A percentile compares a stretch with the other conserved stretches of the same genome.
Conservation (phyloP, 208 protist genomes). For the Trypanosoma theileri region DNA sequence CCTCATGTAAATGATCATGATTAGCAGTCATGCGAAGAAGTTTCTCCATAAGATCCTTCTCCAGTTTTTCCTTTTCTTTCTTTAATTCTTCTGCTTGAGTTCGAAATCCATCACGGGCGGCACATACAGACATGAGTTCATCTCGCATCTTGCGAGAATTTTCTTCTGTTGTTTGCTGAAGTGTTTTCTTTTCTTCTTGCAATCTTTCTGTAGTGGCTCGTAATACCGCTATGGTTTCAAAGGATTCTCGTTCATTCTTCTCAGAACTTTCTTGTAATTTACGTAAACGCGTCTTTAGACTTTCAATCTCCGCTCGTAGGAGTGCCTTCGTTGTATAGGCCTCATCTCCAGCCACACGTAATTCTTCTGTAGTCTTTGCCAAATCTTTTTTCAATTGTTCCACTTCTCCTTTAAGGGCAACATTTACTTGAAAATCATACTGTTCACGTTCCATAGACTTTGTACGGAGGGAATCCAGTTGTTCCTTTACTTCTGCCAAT, state of each 20-base stretch:
- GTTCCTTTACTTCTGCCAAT: slow-evolving; percentile 40
- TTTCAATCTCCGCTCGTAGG: slow-evolving; percentile 73
- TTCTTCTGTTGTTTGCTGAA: slow-evolving; percentile 31
- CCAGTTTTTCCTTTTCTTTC: slow-evolving; percentile 33
- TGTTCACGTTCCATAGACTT: slow-evolving; percentile 63
- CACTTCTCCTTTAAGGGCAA: slow-evolving; percentile 67
- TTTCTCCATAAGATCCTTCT: slow-evolving; percentile 71
- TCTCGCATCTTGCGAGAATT: slow-evolving; percentile 28
- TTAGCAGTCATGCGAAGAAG: slow-evolving; percentile 76
- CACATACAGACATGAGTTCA: slow-evolving; percentile 26
- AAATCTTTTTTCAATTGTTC: slow-evolving; percentile 73
- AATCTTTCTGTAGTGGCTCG: slow-evolving; percentile 53
- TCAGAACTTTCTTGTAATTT: slow-evolving; percentile 74
- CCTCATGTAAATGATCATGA: slow-evolving; percentile 55
- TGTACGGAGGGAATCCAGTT: slow-evolving; percentile 21
- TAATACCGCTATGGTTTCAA: slow-evolving; percentile 74
- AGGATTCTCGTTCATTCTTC: slow-evolving; percentile 69
- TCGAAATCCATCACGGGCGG: slow-evolving; percentile 31
- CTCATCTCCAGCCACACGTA: slow-evolving; percentile 48
- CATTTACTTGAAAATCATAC: slow-evolving; percentile 74
- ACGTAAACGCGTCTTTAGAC: slow-evolving; percentile 68
- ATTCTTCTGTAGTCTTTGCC: slow-evolving; percentile 44
- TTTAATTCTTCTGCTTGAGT: slow-evolving; percentile 36
- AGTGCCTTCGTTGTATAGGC: slow-evolving; percentile 68
- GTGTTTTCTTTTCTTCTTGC: slow-evolving; percentile 34